Percentiles rank a stretch among this genome's conserved stretches.
These are phyloP conservation scores for Glebionis coronaria DNA, from an alignment of 129 eudicot genomes.

Conservation along the genomic window DNA sequence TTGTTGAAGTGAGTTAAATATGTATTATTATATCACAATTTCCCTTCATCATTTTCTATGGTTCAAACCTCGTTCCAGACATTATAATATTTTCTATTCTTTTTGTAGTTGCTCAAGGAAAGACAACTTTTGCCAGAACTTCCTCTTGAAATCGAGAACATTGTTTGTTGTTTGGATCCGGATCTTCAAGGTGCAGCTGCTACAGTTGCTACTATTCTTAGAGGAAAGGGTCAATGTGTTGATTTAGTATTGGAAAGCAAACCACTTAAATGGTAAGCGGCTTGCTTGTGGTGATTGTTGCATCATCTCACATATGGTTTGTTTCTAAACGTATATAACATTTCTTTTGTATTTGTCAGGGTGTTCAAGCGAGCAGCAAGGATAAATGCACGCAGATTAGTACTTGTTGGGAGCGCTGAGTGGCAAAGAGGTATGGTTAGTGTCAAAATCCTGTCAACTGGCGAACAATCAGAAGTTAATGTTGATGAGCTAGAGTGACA, in stretches of 20 bases:
- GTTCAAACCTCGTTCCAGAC: constrained; percentile 4
- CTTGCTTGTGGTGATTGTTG: background rate
- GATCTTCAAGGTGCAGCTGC: constrained; percentile 89
- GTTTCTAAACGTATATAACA: background rate
- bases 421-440: constrained; percentile 88
- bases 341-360: constrained; percentile 31
- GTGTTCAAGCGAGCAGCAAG: constrained; percentile 82
- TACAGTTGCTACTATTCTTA: constrained; percentile 60
- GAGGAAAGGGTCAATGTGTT: constrained; percentile 85
- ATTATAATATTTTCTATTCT: background rate
- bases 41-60: background rate
- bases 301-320: background rate
- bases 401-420: constrained; percentile 74
- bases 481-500: constrained; percentile 60
- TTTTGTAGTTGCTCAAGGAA: constrained; percentile 75
- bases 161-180: constrained; percentile 77
- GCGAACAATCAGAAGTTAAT: constrained; percentile 72
- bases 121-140: constrained; percentile 74
- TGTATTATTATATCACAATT: background rate
- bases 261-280: constrained; percentile 75
- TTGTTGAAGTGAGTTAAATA: constrained; percentile 72
- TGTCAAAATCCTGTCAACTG: constrained; percentile 78
- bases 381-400: constrained; percentile 71
- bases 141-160: constrained; percentile 55
- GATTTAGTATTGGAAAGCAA: constrained; percentile 91